Evolutionary conservation across 2,329 filamentous ascomycete genomes (phyloP).

Genomic region (Ophiostoma triangulosporum): DNA sequence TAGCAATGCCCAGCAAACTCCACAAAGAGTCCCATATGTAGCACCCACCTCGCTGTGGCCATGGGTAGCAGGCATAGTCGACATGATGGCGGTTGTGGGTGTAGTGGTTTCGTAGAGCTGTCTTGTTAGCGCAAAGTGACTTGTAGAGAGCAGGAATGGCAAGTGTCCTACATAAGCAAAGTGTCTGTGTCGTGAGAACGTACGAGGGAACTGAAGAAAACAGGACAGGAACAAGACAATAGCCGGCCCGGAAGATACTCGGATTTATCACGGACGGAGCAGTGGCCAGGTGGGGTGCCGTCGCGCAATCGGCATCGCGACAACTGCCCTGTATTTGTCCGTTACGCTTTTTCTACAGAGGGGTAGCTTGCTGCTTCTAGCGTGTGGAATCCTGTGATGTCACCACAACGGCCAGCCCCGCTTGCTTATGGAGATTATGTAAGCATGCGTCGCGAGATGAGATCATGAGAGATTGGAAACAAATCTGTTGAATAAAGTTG

Average conservation of each 20-base stretch:
- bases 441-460: no score
- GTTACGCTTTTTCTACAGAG: background rate
- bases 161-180: background rate
- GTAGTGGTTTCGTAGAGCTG: background rate
- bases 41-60: conserved; percentile 19
- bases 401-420: background rate
- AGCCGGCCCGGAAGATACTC: background rate
- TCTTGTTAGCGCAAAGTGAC: background rate
- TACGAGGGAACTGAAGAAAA: background rate
- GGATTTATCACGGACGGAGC: background rate
- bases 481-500: no score
- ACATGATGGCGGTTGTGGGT: conserved; percentile 18
- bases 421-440: no score
- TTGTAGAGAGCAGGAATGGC: background rate
- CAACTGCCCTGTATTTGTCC: background rate
- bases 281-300: background rate
- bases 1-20: background rate
- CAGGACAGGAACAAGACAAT: background rate
- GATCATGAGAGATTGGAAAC: no score
- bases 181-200: background rate
- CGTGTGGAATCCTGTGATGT: background rate
- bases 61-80: conserved; percentile 22
- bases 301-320: background rate
- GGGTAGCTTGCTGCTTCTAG: background rate
- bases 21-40: background rate